Percentiles rank a stretch among this genome's conserved stretches.
These are phyloP conservation scores for Cytospora mali DNA, from an alignment of 2,329 filamentous ascomycete species.

Conservation along the genomic window DNA sequence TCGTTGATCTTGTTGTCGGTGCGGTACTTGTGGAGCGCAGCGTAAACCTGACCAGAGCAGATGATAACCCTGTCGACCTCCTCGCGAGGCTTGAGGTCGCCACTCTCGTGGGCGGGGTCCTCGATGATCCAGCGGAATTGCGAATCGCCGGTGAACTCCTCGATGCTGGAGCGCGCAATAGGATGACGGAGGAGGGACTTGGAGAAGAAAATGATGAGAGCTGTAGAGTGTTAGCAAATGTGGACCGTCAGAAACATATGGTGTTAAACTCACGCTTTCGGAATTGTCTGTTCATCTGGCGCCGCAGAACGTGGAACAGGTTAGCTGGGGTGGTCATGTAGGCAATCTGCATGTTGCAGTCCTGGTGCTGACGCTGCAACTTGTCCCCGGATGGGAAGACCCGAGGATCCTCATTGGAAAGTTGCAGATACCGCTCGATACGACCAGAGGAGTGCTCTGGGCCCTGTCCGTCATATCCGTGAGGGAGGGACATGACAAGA, in stretches of 20 bases:
- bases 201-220: conserved; percentile 96
- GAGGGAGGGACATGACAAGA: conserved; percentile 92
- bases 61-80: conserved; percentile 93
- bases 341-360: conserved; percentile 98
- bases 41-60: conserved; percentile 93
- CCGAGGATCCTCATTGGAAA: conserved; percentile 96
- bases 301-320: conserved; percentile 91
- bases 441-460: conserved; percentile 97
- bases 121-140: conserved; percentile 97
- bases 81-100: conserved; percentile 74
- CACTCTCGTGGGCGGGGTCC: conserved; percentile 79
- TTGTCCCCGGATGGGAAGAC: conserved; percentile 87
- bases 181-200: conserved; percentile 96
- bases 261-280: conserved; percentile 78
- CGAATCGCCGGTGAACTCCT: conserved; percentile 87
- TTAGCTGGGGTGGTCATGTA: conserved; percentile 98
- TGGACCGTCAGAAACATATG: conserved; percentile 13
- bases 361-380: conserved; percentile 95
- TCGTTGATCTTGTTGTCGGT: conserved; percentile 84
- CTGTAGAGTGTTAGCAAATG: conserved; percentile 47
- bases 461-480: conserved; percentile 97
- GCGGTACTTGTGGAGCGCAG: conserved; percentile 87
- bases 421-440: conserved; percentile 95
- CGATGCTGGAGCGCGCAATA: conserved; percentile 82
- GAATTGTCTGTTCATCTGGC: conserved; percentile 99